A percentile compares a stretch with the other conserved stretches of the same genome.
phyloP scores from a whole-genome alignment of 345 rosid species.

The Salix koriyanagi region DNA sequence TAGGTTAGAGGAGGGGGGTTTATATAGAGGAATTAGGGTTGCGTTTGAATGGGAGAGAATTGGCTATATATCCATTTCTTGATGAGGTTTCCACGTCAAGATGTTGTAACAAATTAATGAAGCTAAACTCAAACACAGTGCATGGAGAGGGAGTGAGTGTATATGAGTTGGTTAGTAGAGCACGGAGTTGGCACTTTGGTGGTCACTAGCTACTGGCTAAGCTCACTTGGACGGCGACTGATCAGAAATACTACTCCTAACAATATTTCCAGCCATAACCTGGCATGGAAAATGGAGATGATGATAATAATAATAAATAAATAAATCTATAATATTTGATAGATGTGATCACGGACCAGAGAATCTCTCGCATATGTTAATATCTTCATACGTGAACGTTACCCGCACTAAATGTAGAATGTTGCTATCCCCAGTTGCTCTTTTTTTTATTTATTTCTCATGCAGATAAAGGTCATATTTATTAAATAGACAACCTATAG shows the following conservation, averaged over 20 bases:
- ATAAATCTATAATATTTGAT: background rate
- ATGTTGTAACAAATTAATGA: background rate
- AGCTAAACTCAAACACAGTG: background rate
- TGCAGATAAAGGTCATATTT: background rate
- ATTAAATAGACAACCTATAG: too few species aligned
- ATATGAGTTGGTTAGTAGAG: slow-evolving; percentile 1
- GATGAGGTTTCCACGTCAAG: slow-evolving; percentile 27
- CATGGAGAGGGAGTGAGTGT: background rate
- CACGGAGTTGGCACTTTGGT: background rate
- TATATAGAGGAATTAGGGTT: slow-evolving; percentile 4
- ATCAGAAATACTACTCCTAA: background rate
- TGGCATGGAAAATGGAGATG: background rate
- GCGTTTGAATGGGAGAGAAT: slow-evolving; percentile 3
- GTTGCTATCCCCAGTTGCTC: background rate
- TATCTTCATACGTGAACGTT: slow-evolving; percentile 1
- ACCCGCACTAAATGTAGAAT: slow-evolving; percentile 3
- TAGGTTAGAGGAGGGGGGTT: background rate
- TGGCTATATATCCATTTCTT: background rate
- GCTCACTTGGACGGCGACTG: background rate
- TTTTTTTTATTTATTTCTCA: too few species aligned
- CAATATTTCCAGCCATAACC: background rate
- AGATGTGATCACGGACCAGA: slow-evolving; percentile 13
- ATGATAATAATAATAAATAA: background rate
- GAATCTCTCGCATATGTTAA: background rate
- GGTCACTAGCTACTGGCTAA: background rate